Evolutionary conservation across 768 basidiomycete genomes (phyloP).

Genomic region (Mycena galericulata): DNA sequence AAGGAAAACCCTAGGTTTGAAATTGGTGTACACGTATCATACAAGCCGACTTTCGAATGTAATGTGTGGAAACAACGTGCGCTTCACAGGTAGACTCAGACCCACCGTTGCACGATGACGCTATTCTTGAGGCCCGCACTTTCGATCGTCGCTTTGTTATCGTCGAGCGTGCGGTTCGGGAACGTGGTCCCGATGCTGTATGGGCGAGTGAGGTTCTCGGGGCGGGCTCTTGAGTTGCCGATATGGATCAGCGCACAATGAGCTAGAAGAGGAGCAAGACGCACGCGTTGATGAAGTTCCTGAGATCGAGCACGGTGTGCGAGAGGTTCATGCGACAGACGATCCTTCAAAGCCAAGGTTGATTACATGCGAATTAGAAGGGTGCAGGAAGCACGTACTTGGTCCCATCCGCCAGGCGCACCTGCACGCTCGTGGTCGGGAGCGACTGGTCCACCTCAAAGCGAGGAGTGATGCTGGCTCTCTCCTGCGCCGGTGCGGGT

Average conservation of each 20-base stretch:
- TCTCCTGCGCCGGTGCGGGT: conserved; percentile 16
- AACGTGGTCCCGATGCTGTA: conserved; percentile 80
- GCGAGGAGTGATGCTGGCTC: conserved; percentile 47
- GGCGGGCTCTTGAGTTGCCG: conserved; percentile 54
- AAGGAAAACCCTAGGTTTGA: too few species aligned
- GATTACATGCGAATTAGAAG: not conserved
- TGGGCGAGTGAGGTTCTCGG: conserved; percentile 56
- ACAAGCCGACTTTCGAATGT: not conserved
- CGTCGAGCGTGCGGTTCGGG: conserved; percentile 67
- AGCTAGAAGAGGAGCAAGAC: not conserved
- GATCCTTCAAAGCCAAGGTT: conserved; percentile 52
- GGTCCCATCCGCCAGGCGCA: conserved; percentile 80
- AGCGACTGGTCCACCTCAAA: conserved; percentile 75
- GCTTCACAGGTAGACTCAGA: conserved; percentile 30
- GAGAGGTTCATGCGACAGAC: conserved; percentile 79
- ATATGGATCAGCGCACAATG: not conserved
- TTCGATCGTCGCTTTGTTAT: conserved; percentile 66
- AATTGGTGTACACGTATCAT: not conserved
- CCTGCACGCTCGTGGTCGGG: conserved; percentile 81
- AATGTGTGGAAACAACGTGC: not conserved
- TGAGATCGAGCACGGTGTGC: conserved; percentile 78
- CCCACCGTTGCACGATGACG: conserved; percentile 76
- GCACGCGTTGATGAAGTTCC: conserved; percentile 79
- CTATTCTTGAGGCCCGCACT: conserved; percentile 69
- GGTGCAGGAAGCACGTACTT: conserved; percentile 48